A percentile compares a stretch with the other conserved stretches of the same genome.
Conservation (phyloP, 2,329 filamentous ascomycete genomes). For the Colletotrichum nymphaeae region DNA sequence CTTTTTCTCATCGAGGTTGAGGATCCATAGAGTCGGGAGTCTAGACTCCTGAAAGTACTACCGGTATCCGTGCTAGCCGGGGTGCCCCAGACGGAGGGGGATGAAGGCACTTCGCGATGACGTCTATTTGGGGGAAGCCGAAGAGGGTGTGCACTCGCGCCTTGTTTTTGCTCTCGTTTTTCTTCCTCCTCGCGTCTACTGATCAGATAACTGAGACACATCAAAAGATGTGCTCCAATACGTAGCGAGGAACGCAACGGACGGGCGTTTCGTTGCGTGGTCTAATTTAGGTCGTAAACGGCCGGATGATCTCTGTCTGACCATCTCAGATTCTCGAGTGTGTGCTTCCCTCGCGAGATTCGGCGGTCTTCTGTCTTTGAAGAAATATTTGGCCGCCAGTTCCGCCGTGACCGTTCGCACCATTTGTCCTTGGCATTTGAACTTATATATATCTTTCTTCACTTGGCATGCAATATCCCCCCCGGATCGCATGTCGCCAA, state of each 20-base stretch:
- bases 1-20: not conserved
- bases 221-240: not conserved
- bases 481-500: not conserved
- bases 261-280: not conserved
- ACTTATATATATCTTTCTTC: not conserved
- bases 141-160: conserved; percentile 28
- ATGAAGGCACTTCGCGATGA: conserved; percentile 25
- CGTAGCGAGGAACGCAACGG: not conserved
- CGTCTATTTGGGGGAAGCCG: conserved; percentile 7
- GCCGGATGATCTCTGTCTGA: not conserved
- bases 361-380: not conserved
- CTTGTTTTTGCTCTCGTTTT: not conserved
- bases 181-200: not conserved
- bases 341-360: not conserved
- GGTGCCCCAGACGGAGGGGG: conserved; percentile 4
- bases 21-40: not conserved
- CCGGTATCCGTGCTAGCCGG: not conserved
- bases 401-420: not conserved
- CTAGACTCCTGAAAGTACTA: conserved; percentile 4
- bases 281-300: not conserved
- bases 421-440: not conserved
- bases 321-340: not conserved
- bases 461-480: not conserved
- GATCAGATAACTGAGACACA: not conserved
- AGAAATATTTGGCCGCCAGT: not conserved